Evolutionary conservation across 805 yeast genomes (phyloP).

Genomic region (Wickerhamiella lipophila): DNA sequence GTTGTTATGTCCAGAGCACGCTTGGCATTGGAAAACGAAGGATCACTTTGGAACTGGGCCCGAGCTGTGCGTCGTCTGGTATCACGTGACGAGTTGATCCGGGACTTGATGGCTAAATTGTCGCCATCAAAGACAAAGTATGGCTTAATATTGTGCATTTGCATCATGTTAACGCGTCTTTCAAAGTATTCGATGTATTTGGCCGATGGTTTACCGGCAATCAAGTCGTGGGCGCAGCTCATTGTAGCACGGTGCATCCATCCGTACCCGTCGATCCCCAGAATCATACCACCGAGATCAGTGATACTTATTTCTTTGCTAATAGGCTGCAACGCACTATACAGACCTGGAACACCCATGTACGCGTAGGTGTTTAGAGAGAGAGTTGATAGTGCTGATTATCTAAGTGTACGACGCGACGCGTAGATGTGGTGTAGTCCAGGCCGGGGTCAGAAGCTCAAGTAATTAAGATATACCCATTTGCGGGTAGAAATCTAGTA

Average conservation of each 20-base stretch:
- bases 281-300: conserved; percentile 53
- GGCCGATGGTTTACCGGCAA: conserved; percentile 52
- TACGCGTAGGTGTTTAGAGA: too few relatives aligned
- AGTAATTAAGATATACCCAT: too few relatives aligned
- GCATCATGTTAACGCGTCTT: conserved; percentile 53
- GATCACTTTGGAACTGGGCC: conserved; percentile 5
- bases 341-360: conserved; percentile 75
- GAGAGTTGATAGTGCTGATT: neutral
- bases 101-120: conserved; percentile 61
- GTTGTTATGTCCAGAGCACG: conserved; percentile 74
- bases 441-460: too few relatives aligned
- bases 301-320: conserved; percentile 48
- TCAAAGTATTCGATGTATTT: conserved; percentile 49
- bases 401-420: neutral
- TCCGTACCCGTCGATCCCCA: conserved; percentile 92
- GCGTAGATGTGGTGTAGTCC: neutral
- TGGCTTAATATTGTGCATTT: conserved; percentile 58
- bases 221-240: conserved; percentile 73
- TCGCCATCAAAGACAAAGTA: conserved; percentile 93
- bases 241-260: conserved; percentile 88
- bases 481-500: too few relatives aligned
- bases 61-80: conserved; percentile 43
- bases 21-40: neutral
- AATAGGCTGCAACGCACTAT: conserved; percentile 65
- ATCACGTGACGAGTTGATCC: conserved; percentile 56